Conservation (phyloP, 2,329 filamentous ascomycete genomes). For the Emergomyces orientalis region DNA sequence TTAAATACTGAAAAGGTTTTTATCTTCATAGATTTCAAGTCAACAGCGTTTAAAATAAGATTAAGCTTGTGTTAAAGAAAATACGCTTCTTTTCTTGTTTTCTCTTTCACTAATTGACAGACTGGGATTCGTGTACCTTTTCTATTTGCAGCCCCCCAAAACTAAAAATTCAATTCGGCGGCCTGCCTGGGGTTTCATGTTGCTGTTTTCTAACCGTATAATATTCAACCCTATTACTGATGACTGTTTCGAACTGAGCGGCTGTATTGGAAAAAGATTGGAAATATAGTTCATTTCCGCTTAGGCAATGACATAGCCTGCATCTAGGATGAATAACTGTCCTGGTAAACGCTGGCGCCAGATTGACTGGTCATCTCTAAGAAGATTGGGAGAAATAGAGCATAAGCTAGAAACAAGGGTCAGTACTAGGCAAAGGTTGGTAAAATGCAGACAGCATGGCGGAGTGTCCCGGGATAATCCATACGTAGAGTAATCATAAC, state of each 20-base stretch:
- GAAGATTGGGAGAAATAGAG: neutral
- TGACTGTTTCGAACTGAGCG: neutral
- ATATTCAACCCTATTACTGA: neutral
- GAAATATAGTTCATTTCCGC: neutral
- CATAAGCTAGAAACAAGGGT: neutral
- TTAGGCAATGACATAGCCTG: neutral
- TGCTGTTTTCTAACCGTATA: no score
- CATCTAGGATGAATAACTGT: neutral
- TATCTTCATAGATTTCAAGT: neutral
- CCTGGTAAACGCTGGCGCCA: no score
- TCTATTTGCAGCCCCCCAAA: neutral
- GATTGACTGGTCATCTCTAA: neutral
- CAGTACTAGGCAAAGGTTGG: neutral
- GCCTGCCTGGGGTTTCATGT: neutral
- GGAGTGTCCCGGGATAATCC: neutral
- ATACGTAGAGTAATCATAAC: neutral
- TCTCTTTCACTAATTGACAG: neutral
- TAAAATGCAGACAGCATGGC: neutral
- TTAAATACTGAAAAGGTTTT: neutral
- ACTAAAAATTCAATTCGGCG: neutral
- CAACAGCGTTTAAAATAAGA: neutral
- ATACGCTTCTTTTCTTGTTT: neutral
- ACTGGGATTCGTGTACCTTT: neutral
- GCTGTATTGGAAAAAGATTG: neutral
- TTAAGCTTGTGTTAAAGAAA: neutral